Conservation (phyloP, 371 early-diverging fungal genomes). For the Dinochytrium kinnereticum region DNA sequence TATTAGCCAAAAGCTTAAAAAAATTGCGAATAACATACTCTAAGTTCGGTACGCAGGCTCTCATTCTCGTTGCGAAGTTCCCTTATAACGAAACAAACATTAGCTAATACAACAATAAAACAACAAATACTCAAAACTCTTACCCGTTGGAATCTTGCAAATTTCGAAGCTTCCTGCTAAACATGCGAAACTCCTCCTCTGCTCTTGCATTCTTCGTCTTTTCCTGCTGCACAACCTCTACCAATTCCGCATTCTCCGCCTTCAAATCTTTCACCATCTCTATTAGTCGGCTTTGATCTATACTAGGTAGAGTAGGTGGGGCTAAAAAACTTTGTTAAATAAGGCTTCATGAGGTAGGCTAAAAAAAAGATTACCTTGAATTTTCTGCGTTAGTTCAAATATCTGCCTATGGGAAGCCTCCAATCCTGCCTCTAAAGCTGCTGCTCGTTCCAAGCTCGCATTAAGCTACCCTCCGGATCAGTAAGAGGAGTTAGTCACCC, state of each 20-base stretch:
- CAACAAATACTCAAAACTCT: no score
- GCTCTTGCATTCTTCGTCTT: slow-evolving; percentile 31
- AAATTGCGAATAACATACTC: slow-evolving; percentile 20
- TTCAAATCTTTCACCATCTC: slow-evolving; percentile 20
- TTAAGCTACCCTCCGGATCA: not conserved
- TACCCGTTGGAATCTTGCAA: slow-evolving; percentile 31
- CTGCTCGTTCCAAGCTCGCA: not conserved
- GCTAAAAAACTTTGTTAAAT: no score
- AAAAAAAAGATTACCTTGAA: no score
- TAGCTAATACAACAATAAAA: not conserved
- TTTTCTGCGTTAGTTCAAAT: not conserved
- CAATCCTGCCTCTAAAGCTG: not conserved
- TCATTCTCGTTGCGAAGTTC: slow-evolving; percentile 32
- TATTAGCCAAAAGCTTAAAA: not conserved
- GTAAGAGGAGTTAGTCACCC: no score
- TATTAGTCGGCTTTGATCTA: slow-evolving; percentile 14
- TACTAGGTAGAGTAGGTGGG: no score
- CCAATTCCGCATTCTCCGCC: slow-evolving; percentile 16
- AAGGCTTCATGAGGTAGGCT: no score
- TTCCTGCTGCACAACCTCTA: slow-evolving; percentile 24
- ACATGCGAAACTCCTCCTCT: slow-evolving; percentile 37
- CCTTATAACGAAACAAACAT: not conserved
- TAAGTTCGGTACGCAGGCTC: slow-evolving; percentile 22
- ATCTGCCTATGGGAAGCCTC: not conserved
- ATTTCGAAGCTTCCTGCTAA: slow-evolving; percentile 27